Evolutionary conservation across 177 flowering plant genomes (phyloP).

Genomic region (Vitis hybrid): DNA sequence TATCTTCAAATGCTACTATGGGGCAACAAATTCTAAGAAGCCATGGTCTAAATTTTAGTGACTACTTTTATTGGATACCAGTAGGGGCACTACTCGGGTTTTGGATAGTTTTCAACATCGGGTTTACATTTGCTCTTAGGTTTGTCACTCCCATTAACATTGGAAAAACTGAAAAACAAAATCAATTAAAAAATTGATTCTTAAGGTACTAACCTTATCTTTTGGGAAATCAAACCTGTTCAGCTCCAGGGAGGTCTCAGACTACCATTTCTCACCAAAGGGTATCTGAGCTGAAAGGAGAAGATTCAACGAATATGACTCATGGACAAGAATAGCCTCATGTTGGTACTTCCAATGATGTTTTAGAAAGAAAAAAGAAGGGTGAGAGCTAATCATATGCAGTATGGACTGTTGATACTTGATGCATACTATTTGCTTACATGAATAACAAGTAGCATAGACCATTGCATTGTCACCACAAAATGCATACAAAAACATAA

Average conservation of each 20-base stretch:
- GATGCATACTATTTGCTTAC: not conserved
- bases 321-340: not conserved
- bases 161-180: not conserved
- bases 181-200: not conserved
- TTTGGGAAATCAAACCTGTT: not conserved
- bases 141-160: not conserved
- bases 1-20: slow-evolving; percentile 24
- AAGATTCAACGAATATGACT: slow-evolving; percentile 12
- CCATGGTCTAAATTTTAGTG: slow-evolving; percentile 31
- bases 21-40: slow-evolving; percentile 26
- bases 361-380: slow-evolving; percentile 5
- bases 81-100: slow-evolving; percentile 37
- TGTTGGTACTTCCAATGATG: not conserved
- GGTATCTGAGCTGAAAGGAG: slow-evolving; percentile 20
- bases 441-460: not conserved
- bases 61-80: slow-evolving; percentile 42
- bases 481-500: too few species aligned
- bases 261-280: slow-evolving; percentile 32
- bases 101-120: slow-evolving; percentile 29
- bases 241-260: slow-evolving; percentile 29
- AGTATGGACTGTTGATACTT: not conserved
- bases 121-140: slow-evolving; percentile 34
- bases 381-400: slow-evolving; percentile 3
- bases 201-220: not conserved
- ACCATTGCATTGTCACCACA: too few species aligned